phyloP scores from a whole-genome alignment of 768 basidiomycete species.

The Suillus plorans region DNA sequence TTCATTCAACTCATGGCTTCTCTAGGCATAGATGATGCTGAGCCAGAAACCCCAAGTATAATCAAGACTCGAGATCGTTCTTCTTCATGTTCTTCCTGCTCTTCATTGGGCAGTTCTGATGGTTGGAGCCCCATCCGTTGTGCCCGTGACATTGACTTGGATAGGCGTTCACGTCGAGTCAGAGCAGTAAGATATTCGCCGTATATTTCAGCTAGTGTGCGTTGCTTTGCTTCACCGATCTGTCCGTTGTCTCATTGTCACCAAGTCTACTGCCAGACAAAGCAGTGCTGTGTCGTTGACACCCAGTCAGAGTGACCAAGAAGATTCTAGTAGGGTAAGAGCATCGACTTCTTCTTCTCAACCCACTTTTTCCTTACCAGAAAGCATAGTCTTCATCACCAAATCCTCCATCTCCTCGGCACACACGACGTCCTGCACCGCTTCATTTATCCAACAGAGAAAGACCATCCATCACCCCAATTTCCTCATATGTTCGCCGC shows the following conservation, averaged over 20 bases:
- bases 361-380: slow-evolving; percentile 25
- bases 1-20: slow-evolving; percentile 88
- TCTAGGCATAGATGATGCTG: slow-evolving; percentile 60
- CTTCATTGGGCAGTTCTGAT: slow-evolving; percentile 40
- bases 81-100: slow-evolving; percentile 47
- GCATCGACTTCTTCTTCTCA: slow-evolving; percentile 24
- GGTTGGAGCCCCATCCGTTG: slow-evolving; percentile 30
- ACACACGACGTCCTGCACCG: slow-evolving; percentile 39
- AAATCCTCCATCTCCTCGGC: slow-evolving; percentile 40
- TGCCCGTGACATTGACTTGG: slow-evolving; percentile 29
- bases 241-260: background rate
- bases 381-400: slow-evolving; percentile 35
- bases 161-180: slow-evolving; percentile 29
- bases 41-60: slow-evolving; percentile 30
- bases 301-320: slow-evolving; percentile 22
- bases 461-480: slow-evolving; percentile 66
- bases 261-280: slow-evolving; percentile 39
- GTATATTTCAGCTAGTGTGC: slow-evolving; percentile 28
- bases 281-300: slow-evolving; percentile 44
- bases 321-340: slow-evolving; percentile 32
- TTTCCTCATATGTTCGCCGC: slow-evolving; percentile 77
- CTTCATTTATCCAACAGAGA: slow-evolving; percentile 53
- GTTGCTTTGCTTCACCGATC: slow-evolving; percentile 2
- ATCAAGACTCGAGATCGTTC: slow-evolving; percentile 31
- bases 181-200: slow-evolving; percentile 31